Base-by-base conservation (phyloP, 2,329 filamentous ascomycete species). In the Lithohypha guttulata region DNA sequence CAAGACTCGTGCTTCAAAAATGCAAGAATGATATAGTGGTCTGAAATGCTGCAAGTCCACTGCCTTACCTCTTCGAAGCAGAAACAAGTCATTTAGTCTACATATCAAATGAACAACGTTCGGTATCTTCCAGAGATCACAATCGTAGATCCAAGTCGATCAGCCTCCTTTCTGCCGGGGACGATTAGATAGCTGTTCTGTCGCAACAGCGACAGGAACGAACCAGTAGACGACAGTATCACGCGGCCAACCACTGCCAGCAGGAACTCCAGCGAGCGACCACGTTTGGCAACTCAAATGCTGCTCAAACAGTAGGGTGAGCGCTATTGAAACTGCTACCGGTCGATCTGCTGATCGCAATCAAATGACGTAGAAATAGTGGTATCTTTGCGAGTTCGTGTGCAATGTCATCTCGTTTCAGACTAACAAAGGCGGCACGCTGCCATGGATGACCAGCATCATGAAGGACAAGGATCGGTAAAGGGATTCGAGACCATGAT, bases 361-460 rank as follows among this genome's bases (percentile, higher is more conserved):
- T 39, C 35, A 39, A 39, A 39, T 39, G 35, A 39, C 35, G 25
- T 39, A n/a, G n/a, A n/a, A n/a, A n/a, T n/a, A n/a, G n/a, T n/a
- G n/a, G n/a, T n/a, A n/a, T n/a, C n/a, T 27, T 20, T 4, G 22
- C 17, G 14, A 6, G 15, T 28, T 31, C 26, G 26, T 23, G 11
- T 3, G 14, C 15, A 6, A 9, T 37, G 34, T 37, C 34, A 37
- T 37, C 20, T 14, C 19, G 34, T 3, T 37, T 28, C 23, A 28
- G n/a, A 28, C 15, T 30, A 14, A 25, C 17, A 6, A 15, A 32
- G 6, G 11, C 13, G 29, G 15, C 15, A 15, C 20, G 29, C 29
- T 9, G 29, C 15, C n/a, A n/a, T n/a, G n/a, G n/a, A n/a, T n/a
- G n/a, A n/a, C n/a, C n/a, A n/a, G n/a, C n/a, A n/a, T n/a, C n/a